Conservation (phyloP, 495 filamentous ascomycete species). For the Talaromyces nanjingensis region DNA sequence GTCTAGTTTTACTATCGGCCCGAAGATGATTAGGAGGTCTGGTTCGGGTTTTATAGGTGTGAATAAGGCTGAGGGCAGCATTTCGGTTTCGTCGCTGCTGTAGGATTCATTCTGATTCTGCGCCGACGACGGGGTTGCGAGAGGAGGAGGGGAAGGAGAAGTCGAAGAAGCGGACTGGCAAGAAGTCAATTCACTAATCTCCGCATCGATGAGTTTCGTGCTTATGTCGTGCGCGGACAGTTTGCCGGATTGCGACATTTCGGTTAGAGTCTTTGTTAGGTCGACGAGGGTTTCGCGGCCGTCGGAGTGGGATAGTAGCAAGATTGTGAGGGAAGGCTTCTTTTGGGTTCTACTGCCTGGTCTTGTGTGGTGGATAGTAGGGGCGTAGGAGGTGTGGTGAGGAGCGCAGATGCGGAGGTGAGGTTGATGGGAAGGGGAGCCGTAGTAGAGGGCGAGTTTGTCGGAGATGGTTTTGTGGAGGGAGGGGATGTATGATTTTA, state of each 20-base stretch:
- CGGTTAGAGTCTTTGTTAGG: constrained; percentile 86
- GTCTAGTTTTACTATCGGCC: constrained; percentile 68
- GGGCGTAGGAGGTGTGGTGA: constrained; percentile 43
- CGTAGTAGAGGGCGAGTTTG: constrained; percentile 80
- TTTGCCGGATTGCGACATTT: constrained; percentile 89
- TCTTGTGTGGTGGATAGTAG: constrained; percentile 15
- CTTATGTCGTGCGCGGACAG: constrained; percentile 72
- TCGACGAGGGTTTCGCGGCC: constrained; percentile 91
- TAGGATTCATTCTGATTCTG: background rate
- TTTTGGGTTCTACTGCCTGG: constrained; percentile 11
- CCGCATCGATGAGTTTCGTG: constrained; percentile 80
- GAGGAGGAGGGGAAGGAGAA: background rate
- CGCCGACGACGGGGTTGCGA: background rate
- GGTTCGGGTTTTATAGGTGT: constrained; percentile 53
- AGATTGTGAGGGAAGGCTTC: constrained; percentile 56
- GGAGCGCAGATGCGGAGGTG: constrained; percentile 69
- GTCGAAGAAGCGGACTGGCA: constrained; percentile 22
- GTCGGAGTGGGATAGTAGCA: constrained; percentile 84
- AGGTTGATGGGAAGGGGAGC: constrained; percentile 51
- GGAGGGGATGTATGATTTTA: constrained; percentile 77
- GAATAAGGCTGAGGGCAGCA: background rate
- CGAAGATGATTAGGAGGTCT: constrained; percentile 82
- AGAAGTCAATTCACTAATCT: constrained; percentile 58
- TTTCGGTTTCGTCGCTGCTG: background rate
- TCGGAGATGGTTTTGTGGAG: constrained; percentile 65